Base-by-base conservation (phyloP, 2,329 filamentous ascomycete species). In the Monosporascus sp. region DNA sequence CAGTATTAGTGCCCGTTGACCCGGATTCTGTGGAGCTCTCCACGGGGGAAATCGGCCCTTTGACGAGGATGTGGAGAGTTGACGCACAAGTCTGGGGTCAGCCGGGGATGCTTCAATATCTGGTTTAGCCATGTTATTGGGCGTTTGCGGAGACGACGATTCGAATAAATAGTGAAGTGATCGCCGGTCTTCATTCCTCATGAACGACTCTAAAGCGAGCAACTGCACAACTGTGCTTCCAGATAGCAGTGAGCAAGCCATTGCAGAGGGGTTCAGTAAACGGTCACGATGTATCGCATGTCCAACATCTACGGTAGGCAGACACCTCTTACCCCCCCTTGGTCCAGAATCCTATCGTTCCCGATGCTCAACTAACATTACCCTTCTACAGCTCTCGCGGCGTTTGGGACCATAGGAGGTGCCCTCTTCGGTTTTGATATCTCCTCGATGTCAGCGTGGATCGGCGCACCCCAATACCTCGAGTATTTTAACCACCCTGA, bases 391-490 rank as follows among this genome's bases (percentile, higher is more conserved):
- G 50, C 44, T 22, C 45, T 52, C 14, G 50, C 50, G 37, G 50
- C 50, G 20, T 52, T 52, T 20, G 50, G 50, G 65, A 73, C 71
- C 55, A 72, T 74, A 49, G 71, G 71, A 57, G 71, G 71, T 50
- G 71, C 71, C 65, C 68, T 73, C 18, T 56, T 52, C 52, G 53
- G 47, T 11, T 54, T 53, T 37, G 54, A 58, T 37, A 50, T 52
- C 20, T 77, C 77, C 55, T 56, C 54, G 27, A 56, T 56, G 54
- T 54, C 73, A 24, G 78, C 78, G 49, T 79, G 78, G 63, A 76
- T 80, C 51, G 76, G 73, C 25, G 74, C 75, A 3, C 53, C 70
- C 9, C 68, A 75, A 48, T 80, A 79, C 60, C 68, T 75, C 47
- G 70, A 74, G 4, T 80, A 74, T 66, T 80, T 80, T 63, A 62